phyloP scores from a whole-genome alignment of 331 rosid genomes.

The Quercus lobata region DNA sequence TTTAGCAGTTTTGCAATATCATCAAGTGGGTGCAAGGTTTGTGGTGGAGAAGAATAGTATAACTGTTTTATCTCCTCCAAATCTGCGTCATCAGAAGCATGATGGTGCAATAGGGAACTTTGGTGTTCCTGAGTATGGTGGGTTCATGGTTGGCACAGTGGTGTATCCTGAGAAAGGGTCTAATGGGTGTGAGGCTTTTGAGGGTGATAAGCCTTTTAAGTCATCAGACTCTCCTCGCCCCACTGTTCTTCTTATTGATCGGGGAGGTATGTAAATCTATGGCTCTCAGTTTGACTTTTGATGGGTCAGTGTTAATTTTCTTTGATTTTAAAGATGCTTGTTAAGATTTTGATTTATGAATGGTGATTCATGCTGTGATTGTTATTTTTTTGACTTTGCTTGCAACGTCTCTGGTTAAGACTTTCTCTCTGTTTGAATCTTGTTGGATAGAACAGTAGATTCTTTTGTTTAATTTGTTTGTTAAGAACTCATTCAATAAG shows the following conservation, averaged over 20 bases:
- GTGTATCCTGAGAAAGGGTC: constrained; percentile 53
- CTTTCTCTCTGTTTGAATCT: neutral
- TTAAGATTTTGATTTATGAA: neutral
- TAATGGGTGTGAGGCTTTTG: constrained; percentile 58
- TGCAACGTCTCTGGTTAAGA: neutral
- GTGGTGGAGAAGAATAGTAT: constrained; percentile 85
- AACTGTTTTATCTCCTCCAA: constrained; percentile 48
- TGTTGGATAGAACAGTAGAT: neutral
- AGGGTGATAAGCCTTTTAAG: constrained; percentile 69
- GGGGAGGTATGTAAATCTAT: constrained; percentile 64
- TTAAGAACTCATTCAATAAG: neutral
- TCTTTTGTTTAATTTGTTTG: neutral
- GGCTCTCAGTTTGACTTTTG: neutral
- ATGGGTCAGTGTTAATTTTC: neutral
- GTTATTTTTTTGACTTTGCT: neutral
- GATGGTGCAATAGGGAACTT: constrained; percentile 84
- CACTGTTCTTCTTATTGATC: constrained; percentile 65
- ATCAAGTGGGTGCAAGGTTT: constrained; percentile 39
- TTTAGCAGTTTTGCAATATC: neutral
- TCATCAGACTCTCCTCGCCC: constrained; percentile 38
- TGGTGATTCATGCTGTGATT: neutral
- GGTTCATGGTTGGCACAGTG: constrained; percentile 65
- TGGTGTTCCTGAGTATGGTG: constrained; percentile 87
- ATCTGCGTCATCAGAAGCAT: constrained; percentile 31
- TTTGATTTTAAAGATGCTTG: neutral